Evolutionary conservation across 768 basidiomycete species (phyloP), one percentile per base, ranked within the genome.

Genomic region (Sutorius australiensis): DNA sequence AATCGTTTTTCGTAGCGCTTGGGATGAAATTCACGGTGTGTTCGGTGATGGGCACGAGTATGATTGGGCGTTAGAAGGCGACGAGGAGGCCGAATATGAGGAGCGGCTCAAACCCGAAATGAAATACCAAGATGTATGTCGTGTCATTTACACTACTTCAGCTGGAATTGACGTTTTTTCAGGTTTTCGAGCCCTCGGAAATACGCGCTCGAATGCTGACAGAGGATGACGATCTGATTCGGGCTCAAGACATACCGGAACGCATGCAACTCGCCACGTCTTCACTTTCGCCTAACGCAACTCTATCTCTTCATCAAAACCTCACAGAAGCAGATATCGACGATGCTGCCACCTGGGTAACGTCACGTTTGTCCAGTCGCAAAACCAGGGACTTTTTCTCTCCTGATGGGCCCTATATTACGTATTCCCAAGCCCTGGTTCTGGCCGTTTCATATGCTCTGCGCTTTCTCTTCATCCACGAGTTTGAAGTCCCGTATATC

Each of bases 171-270:
- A 51, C 53, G 43, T 39, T 45, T 50, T 57, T 46, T 12, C 61
- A 98, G 94, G 92, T 98, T 55, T 99, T 98, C 61, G 97, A 99
- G 66, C 97, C 97, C 0, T 89, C 95, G 11, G 94, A 98, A 74
- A 98, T 99, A 65, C 84, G 83, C 47, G 87, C 86, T 55, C 82
- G 90, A 37, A 77, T 92, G 76, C 75, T 98, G 28, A 95, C 93
- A 3, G 92, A 94, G 58, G 92, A 92, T 53, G 97, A 99, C 69
- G 91, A 95, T 62, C 75, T 92, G 42, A 95, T 99, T 56, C 87
- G 95, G 42, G 83, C 80, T 16, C 83, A 81, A 65, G 97, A 98
- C 71, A 83, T 91, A 34, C 97, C 97, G 1, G 97, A 99, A 67
- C 87, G 97, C 44, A 93, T 95, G 88, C 94, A 95, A 68, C 80